Conservation (phyloP, 2,329 filamentous ascomycete genomes). For the Exophiala lecanii-corni region DNA sequence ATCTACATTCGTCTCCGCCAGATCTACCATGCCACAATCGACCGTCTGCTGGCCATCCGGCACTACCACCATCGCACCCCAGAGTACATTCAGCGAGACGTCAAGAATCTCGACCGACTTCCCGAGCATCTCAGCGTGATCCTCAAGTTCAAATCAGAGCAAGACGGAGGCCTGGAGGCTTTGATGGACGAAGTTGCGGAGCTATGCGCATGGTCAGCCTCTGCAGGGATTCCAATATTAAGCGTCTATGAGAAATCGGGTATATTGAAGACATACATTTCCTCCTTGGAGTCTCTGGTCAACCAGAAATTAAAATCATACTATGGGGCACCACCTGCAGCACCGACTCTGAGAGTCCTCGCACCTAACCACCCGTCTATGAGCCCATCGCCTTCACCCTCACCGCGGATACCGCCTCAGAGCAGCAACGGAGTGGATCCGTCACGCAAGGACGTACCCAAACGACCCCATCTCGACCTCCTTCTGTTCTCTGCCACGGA, state of each 20-base stretch:
- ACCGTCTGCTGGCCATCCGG: constrained; percentile 73
- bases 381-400: constrained; percentile 11
- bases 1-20: constrained; percentile 79
- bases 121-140: constrained; percentile 87
- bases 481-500: constrained; percentile 84
- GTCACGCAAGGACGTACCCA: constrained; percentile 17
- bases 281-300: constrained; percentile 76
- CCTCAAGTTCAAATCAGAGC: constrained; percentile 65
- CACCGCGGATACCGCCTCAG: constrained; percentile 8
- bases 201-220: constrained; percentile 86
- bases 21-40: constrained; percentile 70
- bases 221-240: constrained; percentile 78
- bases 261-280: constrained; percentile 80
- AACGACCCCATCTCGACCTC: constrained; percentile 48
- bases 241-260: constrained; percentile 89
- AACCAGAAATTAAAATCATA: constrained; percentile 77
- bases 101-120: constrained; percentile 66
- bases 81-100: constrained; percentile 83
- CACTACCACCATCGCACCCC: constrained; percentile 96
- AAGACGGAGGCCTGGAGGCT: constrained; percentile 71
- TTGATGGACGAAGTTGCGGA: constrained; percentile 89
- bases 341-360: constrained; percentile 67
- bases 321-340: constrained; percentile 63
- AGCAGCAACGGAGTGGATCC: constrained; percentile 1
- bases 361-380: constrained; percentile 58